These are phyloP conservation scores for Hevea brasiliensis DNA, from an alignment of 345 rosid genomes.

Conservation along the genomic window DNA sequence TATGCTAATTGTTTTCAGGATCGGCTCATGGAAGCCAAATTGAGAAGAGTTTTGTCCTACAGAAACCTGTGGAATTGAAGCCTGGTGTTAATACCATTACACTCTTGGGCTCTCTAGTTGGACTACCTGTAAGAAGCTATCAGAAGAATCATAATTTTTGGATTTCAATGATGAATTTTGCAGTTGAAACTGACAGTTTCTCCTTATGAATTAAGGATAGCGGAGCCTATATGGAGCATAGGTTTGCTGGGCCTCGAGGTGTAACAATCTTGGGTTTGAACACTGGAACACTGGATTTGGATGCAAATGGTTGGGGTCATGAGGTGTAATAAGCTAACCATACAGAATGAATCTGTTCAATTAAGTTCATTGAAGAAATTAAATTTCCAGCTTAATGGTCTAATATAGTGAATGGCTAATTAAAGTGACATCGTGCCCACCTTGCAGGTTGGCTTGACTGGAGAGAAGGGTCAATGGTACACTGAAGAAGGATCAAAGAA, in stretches of 20 bases:
- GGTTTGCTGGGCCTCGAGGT: slow-evolving; percentile 75
- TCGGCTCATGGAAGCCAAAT: slow-evolving; percentile 75
- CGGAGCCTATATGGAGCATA: slow-evolving; percentile 84
- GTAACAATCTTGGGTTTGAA: slow-evolving; percentile 63
- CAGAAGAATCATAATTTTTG: no score
- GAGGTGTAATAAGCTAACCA: slow-evolving; percentile 38
- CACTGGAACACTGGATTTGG: slow-evolving; percentile 70
- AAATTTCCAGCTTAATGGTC: no score
- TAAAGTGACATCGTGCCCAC: neutral
- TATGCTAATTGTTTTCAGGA: slow-evolving; percentile 37
- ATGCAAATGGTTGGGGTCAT: slow-evolving; percentile 66
- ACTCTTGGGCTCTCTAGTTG: slow-evolving; percentile 55
- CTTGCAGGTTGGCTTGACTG: slow-evolving; percentile 58
- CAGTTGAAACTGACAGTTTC: neutral
- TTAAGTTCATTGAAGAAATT: no score
- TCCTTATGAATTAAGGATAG: slow-evolving; percentile 56
- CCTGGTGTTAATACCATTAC: slow-evolving; percentile 53
- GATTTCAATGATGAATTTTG: no score
- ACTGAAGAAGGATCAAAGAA: slow-evolving; percentile 50
- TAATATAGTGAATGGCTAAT: no score
- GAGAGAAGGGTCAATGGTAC: slow-evolving; percentile 50
- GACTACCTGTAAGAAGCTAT: slow-evolving; percentile 59
- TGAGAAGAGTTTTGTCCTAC: slow-evolving; percentile 76
- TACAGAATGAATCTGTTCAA: no score
- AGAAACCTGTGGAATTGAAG: slow-evolving; percentile 40